phyloP scores from a whole-genome alignment of 2,329 filamentous ascomycete genomes.

The Gaeumannomyces sp. region DNA sequence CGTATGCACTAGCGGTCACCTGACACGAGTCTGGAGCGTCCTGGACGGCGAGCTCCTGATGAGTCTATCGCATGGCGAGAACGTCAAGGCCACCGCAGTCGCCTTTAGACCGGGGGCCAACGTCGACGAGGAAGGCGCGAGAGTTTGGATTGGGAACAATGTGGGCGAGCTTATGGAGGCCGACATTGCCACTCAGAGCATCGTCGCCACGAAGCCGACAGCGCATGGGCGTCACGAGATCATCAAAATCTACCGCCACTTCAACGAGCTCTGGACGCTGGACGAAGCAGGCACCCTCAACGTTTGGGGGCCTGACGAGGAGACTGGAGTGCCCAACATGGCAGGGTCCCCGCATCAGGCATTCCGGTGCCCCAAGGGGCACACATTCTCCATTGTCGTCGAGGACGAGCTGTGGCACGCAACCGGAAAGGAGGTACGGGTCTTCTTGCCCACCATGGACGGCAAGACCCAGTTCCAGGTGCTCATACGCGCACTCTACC shows the following conservation, averaged over 20 bases:
- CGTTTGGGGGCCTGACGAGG: constrained; percentile 72
- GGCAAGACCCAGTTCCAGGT: constrained; percentile 69
- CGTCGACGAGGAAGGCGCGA: constrained; percentile 72
- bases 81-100: constrained; percentile 72
- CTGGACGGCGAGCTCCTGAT: constrained; percentile 74
- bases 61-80: constrained; percentile 78
- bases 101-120: constrained; percentile 78
- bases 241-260: constrained; percentile 77
- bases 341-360: constrained; percentile 64
- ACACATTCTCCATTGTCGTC: constrained; percentile 85
- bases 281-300: constrained; percentile 84
- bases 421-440: constrained; percentile 75
- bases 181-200: constrained; percentile 67
- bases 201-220: constrained; percentile 61
- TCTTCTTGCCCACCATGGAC: constrained; percentile 69
- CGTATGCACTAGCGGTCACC: constrained; percentile 77
- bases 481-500: constrained; percentile 61
- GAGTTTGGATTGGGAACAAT: constrained; percentile 86
- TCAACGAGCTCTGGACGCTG: constrained; percentile 87
- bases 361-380: constrained; percentile 72
- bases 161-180: constrained; percentile 84
- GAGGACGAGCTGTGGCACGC: constrained; percentile 83
- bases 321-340: constrained; percentile 65
- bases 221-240: constrained; percentile 77
- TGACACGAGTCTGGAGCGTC: constrained; percentile 85